Percentiles rank a stretch among this genome's conserved stretches.
Evolutionary conservation across 2,329 filamentous ascomycete genomes (phyloP).

Genomic region (Alternaria solani): DNA sequence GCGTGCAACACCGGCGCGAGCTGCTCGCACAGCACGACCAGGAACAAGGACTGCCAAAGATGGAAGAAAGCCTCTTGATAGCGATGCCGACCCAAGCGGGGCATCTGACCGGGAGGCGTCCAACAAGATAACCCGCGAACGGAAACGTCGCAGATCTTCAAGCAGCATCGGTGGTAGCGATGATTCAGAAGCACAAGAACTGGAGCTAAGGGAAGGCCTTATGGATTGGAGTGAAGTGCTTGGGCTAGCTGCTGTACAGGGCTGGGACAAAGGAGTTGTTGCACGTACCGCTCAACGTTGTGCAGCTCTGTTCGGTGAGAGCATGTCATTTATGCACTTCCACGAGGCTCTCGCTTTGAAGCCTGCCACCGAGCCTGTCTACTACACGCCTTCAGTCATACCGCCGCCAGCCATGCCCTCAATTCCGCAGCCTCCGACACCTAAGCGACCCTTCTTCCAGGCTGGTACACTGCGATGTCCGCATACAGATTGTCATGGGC

Average conservation of each 20-base stretch:
- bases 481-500: constrained; percentile 40
- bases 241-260: constrained; percentile 76
- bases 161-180: constrained; percentile 18
- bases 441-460: constrained; percentile 41
- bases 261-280: constrained; percentile 71
- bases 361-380: constrained; percentile 37
- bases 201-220: constrained; percentile 25
- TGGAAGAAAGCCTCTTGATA: constrained; percentile 7
- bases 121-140: background rate
- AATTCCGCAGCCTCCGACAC: background rate
- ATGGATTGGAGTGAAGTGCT: constrained; percentile 85
- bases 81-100: constrained; percentile 43
- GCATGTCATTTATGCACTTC: constrained; percentile 70
- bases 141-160: constrained; percentile 26
- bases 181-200: constrained; percentile 20
- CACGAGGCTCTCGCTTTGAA: constrained; percentile 49
- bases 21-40: constrained; percentile 1
- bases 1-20: constrained; percentile 7
- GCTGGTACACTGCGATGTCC: constrained; percentile 42
- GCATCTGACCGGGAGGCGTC: constrained; percentile 29
- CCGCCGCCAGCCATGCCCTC: constrained; percentile 16
- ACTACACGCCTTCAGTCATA: constrained; percentile 47
- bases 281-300: constrained; percentile 77
- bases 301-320: constrained; percentile 75
- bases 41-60: background rate